Evolutionary conservation across 768 basidiomycete genomes (phyloP), one percentile per base, ranked within the genome.

Genomic region (Porphyrellus cyaneotinctus): DNA sequence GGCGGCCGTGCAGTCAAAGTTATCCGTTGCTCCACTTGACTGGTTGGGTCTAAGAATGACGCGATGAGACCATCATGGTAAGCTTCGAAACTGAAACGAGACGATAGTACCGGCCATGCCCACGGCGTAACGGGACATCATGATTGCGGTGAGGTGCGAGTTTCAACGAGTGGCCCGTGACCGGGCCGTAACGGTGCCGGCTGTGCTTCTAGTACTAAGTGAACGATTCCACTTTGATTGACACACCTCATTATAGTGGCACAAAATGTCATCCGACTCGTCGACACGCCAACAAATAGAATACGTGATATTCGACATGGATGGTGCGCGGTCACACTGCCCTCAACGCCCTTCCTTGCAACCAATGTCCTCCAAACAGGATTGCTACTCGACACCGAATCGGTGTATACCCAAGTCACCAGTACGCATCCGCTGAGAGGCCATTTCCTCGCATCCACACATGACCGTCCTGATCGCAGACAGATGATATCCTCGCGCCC

Each of bases 271-370:
- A 17, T 46, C 49, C 24, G 17, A 39, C 18, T 31, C 55, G 18
- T 43, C 10, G 36, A 31, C 4, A 23, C 57, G 64, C 7, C 61
- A 61, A 36, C 67, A 42, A 22, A 63, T 81, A 30, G 80, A 85
- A 64, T 87, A 83, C 66, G 81, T 85, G 49, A 67, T 88, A 45
- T 88, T 88, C 59, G 87, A 88, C 59, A 79, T 88, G 81, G 86
- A 88, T 60, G 87, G 86, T 78, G 67, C 57, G 53, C 38, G 44
- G 49, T 41, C 31, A 10, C 33, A 17, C n/a, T 45, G 3, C 24
- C 30, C 15, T 14, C 51, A 11, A 38, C 18, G 10, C 23, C 2
- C 31, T 7, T 18, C 42, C 39, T 50, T 8, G 43, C 38, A 36
- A 53, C 54, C 20, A 45, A 43, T 23, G 47, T 51, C 28, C 43